These are phyloP conservation scores for Pyrenophora tritici-repentis DNA, from an alignment of 2,329 filamentous ascomycete genomes.

Conservation along the genomic window DNA sequence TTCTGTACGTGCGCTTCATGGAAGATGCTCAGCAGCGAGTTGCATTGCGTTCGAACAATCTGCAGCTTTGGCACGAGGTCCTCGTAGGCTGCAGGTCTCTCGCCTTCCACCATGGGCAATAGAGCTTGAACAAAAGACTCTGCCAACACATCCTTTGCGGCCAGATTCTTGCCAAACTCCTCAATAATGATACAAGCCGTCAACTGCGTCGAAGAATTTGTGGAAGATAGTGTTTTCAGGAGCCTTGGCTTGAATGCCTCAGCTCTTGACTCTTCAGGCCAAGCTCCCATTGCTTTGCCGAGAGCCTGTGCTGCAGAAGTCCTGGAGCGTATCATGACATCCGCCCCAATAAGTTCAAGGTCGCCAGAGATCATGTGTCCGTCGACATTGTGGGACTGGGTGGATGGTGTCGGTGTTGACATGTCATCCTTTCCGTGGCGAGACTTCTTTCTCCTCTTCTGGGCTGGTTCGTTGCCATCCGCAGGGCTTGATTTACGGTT, in stretches of 20 bases:
- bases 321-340: conserved; percentile 85
- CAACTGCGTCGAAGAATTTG: conserved; percentile 84
- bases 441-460: conserved; percentile 81
- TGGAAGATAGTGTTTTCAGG: conserved; percentile 69
- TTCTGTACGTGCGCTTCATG: conserved; percentile 66
- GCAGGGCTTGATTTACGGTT: conserved; percentile 42
- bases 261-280: conserved; percentile 65
- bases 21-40: conserved; percentile 88
- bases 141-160: conserved; percentile 55
- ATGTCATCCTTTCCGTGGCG: conserved; percentile 71
- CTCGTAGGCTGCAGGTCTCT: conserved; percentile 80
- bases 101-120: conserved; percentile 76
- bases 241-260: conserved; percentile 69
- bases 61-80: conserved; percentile 91
- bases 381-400: conserved; percentile 81
- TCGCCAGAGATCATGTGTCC: conserved; percentile 98
- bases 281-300: conserved; percentile 78
- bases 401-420: conserved; percentile 60
- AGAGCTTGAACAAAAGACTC: conserved; percentile 68
- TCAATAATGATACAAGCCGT: conserved; percentile 83
- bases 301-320: conserved; percentile 86
- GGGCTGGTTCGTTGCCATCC: conserved; percentile 57
- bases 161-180: conserved; percentile 72
- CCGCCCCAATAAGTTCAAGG: conserved; percentile 88
- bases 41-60: conserved; percentile 87